Percentiles rank a stretch among this genome's conserved stretches.
Evolutionary conservation across 2,329 filamentous ascomycete species (phyloP).

Genomic region (Neonectria hederae): DNA sequence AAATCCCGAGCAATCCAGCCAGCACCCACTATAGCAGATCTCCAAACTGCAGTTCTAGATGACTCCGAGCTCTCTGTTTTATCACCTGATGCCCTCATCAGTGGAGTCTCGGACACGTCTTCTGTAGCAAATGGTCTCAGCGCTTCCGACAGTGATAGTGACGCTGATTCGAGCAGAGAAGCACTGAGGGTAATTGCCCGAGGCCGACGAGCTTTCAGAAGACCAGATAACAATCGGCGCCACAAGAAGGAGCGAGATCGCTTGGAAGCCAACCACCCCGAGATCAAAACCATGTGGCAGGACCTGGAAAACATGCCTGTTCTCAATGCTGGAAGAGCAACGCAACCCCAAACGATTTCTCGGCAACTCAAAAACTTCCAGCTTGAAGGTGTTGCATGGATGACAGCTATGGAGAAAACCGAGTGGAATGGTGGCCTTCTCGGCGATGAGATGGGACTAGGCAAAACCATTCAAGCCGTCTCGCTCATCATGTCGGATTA

Average conservation of each 20-base stretch:
- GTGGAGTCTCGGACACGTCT: slow-evolving; percentile 10
- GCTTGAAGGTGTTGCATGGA: slow-evolving; percentile 92
- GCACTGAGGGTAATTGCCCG: slow-evolving; percentile 34
- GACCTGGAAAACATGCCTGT: slow-evolving; percentile 74
- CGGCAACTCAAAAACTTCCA: slow-evolving; percentile 93
- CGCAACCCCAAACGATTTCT: slow-evolving; percentile 75
- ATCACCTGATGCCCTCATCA: slow-evolving; percentile 2
- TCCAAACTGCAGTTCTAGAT: not conserved
- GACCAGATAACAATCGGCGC: slow-evolving; percentile 39
- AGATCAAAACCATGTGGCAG: slow-evolving; percentile 85
- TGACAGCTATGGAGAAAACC: slow-evolving; percentile 87
- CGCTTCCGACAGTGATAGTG: slow-evolving; percentile 35
- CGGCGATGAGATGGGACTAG: slow-evolving; percentile 98
- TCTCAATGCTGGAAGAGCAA: slow-evolving; percentile 62
- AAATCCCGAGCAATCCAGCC: not conserved
- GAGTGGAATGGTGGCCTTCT: slow-evolving; percentile 89
- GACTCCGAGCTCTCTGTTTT: not conserved
- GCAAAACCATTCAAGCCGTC: slow-evolving; percentile 98
- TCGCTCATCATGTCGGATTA: slow-evolving; percentile 98
- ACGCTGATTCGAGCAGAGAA: slow-evolving; percentile 18
- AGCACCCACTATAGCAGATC: not conserved
- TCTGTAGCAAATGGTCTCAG: slow-evolving; percentile 13
- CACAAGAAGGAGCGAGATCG: slow-evolving; percentile 65
- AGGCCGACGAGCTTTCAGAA: slow-evolving; percentile 49
- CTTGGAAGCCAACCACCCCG: slow-evolving; percentile 80